Evolutionary conservation across 225 moss, liverwort and hornwort genomes (phyloP), one percentile per base, ranked within the genome.

Genomic region (Takakia lepidozioides): DNA sequence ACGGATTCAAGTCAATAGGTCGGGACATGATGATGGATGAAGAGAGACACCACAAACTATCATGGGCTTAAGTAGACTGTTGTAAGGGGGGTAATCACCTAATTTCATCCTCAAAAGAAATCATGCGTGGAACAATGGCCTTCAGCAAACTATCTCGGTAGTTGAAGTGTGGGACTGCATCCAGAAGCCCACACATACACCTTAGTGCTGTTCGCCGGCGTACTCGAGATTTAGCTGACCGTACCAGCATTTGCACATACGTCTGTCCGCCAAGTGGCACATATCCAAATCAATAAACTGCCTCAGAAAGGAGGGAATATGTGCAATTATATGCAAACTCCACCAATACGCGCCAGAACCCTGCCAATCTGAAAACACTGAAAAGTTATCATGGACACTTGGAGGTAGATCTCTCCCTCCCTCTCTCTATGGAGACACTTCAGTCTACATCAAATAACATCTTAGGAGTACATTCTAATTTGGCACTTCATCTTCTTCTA

Each of bases 81-180:
- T 7, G 16, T 10, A 45, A 27, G 20, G 17, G 2, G 18, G 28
- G 30, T 17, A 16, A 40, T 38, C 18, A 98, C 98, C 98, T 75
- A 73, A 73, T 78, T 28, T 88, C 76, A 51, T 85, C 70, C 49
- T 99, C 91, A 28, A 71, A 77, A 25, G 98, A 82, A 68, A 76
- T 85, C 78, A 87, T 83, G 41, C 98, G 98, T 40, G 98, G 85
- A 76, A 99, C 78, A 44, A 99, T 40, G 22, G 91, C 58, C 51
- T 74, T 74, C n/a, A 99, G 73, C 59, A 99, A 73, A 70, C 87
- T 99, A 58, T 99, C 91, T 41, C 98, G 80, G 50, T 78, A 99
- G 61, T 99, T 99, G 56, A 99, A 99, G 68, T 99, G 98, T 60
- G 98, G 83, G 47, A 78, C 87, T 57, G 91, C 87, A 59, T 99